These are phyloP conservation scores for Suhomyces yuchorum DNA, from an alignment of 1,139 yeast species.

Conservation along the genomic window DNA sequence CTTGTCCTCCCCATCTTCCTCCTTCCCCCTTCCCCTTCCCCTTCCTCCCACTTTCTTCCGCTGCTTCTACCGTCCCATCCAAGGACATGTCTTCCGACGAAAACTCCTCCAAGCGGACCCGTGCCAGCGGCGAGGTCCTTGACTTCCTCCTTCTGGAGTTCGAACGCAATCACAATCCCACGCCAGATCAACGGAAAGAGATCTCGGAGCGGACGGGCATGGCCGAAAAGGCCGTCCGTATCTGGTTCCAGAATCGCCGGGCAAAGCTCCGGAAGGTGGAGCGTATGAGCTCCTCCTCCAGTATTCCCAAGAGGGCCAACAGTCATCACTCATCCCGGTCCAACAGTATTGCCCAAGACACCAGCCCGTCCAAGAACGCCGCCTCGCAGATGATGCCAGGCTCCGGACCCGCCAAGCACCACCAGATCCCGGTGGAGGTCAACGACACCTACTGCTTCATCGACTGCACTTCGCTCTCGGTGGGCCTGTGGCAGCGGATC, in stretches of 20 bases:
- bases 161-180: conserved; percentile 69
- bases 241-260: conserved; percentile 93
- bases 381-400: neutral
- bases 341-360: conserved; percentile 13
- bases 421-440: conserved; percentile 50
- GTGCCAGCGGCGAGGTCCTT: conserved; percentile 86
- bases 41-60: conserved; percentile 5
- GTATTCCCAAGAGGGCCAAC: conserved; percentile 8
- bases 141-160: conserved; percentile 71
- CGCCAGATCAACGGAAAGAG: conserved; percentile 64
- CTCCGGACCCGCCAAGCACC: neutral
- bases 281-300: conserved; percentile 34
- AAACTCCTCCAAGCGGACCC: conserved; percentile 43
- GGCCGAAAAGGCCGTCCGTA: conserved; percentile 89
- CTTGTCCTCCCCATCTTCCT: neutral
- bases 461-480: conserved; percentile 66
- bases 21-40: neutral
- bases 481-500: conserved; percentile 79
- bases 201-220: conserved; percentile 78
- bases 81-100: conserved; percentile 21
- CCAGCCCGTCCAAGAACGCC: conserved; percentile 7
- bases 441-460: conserved; percentile 70
- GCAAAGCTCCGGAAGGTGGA: conserved; percentile 68
- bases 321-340: conserved; percentile 9
- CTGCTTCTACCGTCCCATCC: conserved; percentile 2